Base-by-base conservation (phyloP, 2,329 filamentous ascomycete genomes). In the Monascus ruber region DNA sequence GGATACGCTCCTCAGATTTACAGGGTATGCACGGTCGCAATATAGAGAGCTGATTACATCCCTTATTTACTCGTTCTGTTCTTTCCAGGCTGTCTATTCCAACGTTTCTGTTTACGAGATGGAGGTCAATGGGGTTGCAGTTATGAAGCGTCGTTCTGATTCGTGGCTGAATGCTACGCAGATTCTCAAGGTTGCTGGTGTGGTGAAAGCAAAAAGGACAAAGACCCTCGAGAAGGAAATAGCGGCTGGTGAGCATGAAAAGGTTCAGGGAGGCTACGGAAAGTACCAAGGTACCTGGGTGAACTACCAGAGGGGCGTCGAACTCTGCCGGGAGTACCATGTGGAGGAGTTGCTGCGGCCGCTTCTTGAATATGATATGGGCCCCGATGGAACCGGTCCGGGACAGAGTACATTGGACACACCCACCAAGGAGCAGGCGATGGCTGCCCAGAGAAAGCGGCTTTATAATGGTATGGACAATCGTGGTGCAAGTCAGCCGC, bases 211-310 rank as follows among this genome's bases (percentile, higher is more conserved):
- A 43, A 93, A 94, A 66, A 83, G 91, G 51, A 96, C 91, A 42
- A 96, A 96, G 64, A 93, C 96, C 5, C 73, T 98, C 37, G 91
- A 98, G 61, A 96, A 96, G 65, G 91, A 98, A 63, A 94, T 98
- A 42, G 78, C 94, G 47, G 91, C 84, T 0, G 91, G 91, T 54
- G 85, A 94, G 57, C 89, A 98, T 62, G 91, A 98, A 62, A 98
- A 98, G 64, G 89, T 98, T 2, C 91, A 98, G 60, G 91, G 91
- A 28, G 91, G 91, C 4, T 98, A 98, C 56, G 91, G 91, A 48
- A 96, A 96, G 69, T 98, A 98, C 56, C 91, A 98, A 68, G 91
- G 91, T 40, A 98, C 91, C 2, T 98, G 91, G 91, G 94, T 98
- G 56, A 85, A 83, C 55, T 96, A 94, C 56, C 83, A 89, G 36